Evolutionary conservation across 2,329 filamentous ascomycete species (phyloP), one percentile per base, ranked within the genome.

Genomic region (Fusarium sp.): DNA sequence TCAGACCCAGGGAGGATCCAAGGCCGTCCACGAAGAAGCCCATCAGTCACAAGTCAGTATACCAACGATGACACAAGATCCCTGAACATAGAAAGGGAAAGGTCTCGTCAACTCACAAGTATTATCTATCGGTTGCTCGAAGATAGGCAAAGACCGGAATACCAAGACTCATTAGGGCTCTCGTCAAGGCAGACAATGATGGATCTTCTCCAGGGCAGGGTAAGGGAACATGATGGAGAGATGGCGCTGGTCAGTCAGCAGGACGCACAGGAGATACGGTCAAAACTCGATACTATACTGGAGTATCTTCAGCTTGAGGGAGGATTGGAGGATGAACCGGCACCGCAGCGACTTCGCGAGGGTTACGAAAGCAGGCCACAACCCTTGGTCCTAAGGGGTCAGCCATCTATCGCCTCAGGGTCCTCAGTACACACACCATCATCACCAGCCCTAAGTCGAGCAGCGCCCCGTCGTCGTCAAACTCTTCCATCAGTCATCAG

Each of bases 211-310:
- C 64, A 45, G 3, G 48, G 26, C 0, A 54, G 55, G 4, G 17
- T 36, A n/a, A 56, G 22, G 8, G 17, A 48, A 1, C 17, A 42
- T 5, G 36, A 63, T 12, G 35, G 12, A n/a, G 51, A 69, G 2
- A 42, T n/a, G 17, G 66, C 28, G 2, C 20, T 55, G 7, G 13
- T 55, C 2, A 44, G 17, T 4, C 42, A 69, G 5, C n/a, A 24
- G 2, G 48, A 63, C 4, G n/a, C 38, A 8, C 38, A 38, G 14
- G 66, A 69, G 7, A 69, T 69, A 6, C 30, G 36, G 4, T 32
- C 48, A 2, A 69, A 69, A 2, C 64, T 69, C 2, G 64, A 69
- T 9, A 35, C 48, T 10, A 69, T 69, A 13, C 20, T 69, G 2
- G 42, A 63, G n/a, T 38, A 24, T 18, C 66, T 69, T 18, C 32